Evolutionary conservation across 306 rosid genomes (phyloP).

Genomic region (Glycyrrhiza uralensis): DNA sequence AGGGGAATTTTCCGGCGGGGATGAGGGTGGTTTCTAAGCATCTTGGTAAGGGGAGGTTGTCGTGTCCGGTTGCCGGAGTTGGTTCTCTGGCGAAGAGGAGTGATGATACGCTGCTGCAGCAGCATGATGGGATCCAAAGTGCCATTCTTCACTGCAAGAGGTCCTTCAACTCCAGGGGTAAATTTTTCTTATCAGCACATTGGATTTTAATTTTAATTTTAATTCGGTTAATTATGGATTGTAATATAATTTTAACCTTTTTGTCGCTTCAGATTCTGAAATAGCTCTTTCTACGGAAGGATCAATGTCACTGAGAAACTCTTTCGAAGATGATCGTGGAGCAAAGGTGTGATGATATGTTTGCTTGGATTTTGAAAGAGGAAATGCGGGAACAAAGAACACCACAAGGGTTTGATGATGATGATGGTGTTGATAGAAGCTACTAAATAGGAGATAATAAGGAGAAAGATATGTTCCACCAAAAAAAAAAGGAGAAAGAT

Average conservation of each 20-base stretch:
- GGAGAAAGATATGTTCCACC: no score
- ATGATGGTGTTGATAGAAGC: neutral
- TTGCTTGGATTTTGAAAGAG: neutral
- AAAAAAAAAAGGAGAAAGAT: no score
- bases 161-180: constrained; percentile 67
- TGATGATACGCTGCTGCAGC: constrained; percentile 69
- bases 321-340: constrained; percentile 34
- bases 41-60: constrained; percentile 69
- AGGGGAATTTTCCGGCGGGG: constrained; percentile 46
- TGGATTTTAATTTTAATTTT: neutral
- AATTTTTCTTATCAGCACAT: neutral
- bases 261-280: constrained; percentile 36
- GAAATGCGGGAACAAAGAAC: neutral
- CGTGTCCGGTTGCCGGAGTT: constrained; percentile 36
- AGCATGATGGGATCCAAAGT: constrained; percentile 84
- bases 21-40: constrained; percentile 56
- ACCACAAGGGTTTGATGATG: neutral
- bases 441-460: neutral
- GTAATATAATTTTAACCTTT: neutral
- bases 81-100: constrained; percentile 48
- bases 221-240: neutral
- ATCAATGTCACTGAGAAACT: constrained; percentile 43
- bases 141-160: constrained; percentile 94
- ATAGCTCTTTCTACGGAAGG: constrained; percentile 26
- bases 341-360: constrained; percentile 2